Percentiles rank a stretch among this genome's conserved stretches.
Conservation (phyloP, 2,329 filamentous ascomycete species). For the Diplodia intermedia region DNA sequence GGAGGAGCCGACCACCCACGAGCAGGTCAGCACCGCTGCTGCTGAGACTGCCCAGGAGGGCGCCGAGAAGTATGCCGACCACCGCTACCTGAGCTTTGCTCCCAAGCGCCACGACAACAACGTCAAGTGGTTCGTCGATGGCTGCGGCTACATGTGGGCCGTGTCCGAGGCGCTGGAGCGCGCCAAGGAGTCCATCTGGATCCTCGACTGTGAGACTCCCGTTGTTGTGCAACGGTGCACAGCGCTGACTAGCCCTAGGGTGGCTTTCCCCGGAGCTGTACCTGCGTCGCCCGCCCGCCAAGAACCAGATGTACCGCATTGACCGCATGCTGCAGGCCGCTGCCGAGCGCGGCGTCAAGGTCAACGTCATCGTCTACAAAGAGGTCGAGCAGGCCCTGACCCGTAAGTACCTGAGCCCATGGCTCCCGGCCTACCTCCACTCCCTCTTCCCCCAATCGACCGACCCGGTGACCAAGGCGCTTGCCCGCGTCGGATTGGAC, state of each 20-base stretch:
- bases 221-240: slow-evolving; percentile 17
- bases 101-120: slow-evolving; percentile 73
- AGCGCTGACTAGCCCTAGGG: slow-evolving; percentile 51
- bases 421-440: slow-evolving; percentile 53
- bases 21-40: slow-evolving; percentile 33
- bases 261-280: slow-evolving; percentile 91
- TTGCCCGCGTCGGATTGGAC: slow-evolving; percentile 52
- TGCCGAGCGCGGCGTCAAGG: slow-evolving; percentile 80
- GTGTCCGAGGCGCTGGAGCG: slow-evolving; percentile 80
- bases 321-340: slow-evolving; percentile 83
- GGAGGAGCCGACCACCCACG: slow-evolving; percentile 11
- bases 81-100: slow-evolving; percentile 71
- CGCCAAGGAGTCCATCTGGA: slow-evolving; percentile 80
- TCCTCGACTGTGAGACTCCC: slow-evolving; percentile 69
- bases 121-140: slow-evolving; percentile 88
- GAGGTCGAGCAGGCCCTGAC: slow-evolving; percentile 80
- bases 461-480: slow-evolving; percentile 50
- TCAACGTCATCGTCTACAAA: slow-evolving; percentile 91
- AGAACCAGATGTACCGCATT: slow-evolving; percentile 82
- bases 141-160: slow-evolving; percentile 84
- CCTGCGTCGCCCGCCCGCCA: slow-evolving; percentile 78
- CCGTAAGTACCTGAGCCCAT: slow-evolving; percentile 64
- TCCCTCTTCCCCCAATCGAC: slow-evolving; percentile 52
- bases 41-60: slow-evolving; percentile 40
- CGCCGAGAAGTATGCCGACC: slow-evolving; percentile 52